phyloP scores from a whole-genome alignment of 805 yeast genomes.

The Priceomyces castillae region DNA sequence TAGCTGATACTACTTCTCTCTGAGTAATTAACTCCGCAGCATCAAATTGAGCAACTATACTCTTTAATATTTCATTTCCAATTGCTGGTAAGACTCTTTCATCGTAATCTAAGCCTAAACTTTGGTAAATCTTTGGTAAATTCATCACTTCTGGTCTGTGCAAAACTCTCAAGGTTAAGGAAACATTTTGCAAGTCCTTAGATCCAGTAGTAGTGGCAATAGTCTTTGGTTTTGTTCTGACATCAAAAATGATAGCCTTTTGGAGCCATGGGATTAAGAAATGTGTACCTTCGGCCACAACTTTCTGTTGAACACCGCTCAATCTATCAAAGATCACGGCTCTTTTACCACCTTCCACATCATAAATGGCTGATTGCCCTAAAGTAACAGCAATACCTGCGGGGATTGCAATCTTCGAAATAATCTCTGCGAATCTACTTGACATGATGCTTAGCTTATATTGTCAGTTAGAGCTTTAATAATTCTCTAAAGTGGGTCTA shows the following conservation, averaged over 20 bases:
- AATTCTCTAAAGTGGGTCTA: not conserved
- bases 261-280: slow-evolving; percentile 96
- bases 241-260: slow-evolving; percentile 85
- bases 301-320: slow-evolving; percentile 82
- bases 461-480: not conserved
- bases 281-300: slow-evolving; percentile 95
- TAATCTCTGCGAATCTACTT: slow-evolving; percentile 33
- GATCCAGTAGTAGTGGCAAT: slow-evolving; percentile 95
- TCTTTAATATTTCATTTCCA: slow-evolving; percentile 86
- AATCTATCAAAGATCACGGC: slow-evolving; percentile 94
- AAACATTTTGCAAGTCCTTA: slow-evolving; percentile 94
- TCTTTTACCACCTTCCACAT: slow-evolving; percentile 93
- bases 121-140: slow-evolving; percentile 85
- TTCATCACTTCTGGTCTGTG: slow-evolving; percentile 88
- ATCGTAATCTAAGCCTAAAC: slow-evolving; percentile 90
- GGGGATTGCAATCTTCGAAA: slow-evolving; percentile 60
- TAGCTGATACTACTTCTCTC: slow-evolving; percentile 89
- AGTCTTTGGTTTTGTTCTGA: slow-evolving; percentile 91
- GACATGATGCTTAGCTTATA: slow-evolving; percentile 22
- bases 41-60: slow-evolving; percentile 90
- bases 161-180: slow-evolving; percentile 86
- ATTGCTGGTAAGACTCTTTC: slow-evolving; percentile 91
- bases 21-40: slow-evolving; percentile 97
- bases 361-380: slow-evolving; percentile 83
- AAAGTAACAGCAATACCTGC: slow-evolving; percentile 66